Percentiles rank a stretch among this genome's conserved stretches.
Conservation (phyloP, 805 yeast species). For the Lachancea dasiensis region DNA sequence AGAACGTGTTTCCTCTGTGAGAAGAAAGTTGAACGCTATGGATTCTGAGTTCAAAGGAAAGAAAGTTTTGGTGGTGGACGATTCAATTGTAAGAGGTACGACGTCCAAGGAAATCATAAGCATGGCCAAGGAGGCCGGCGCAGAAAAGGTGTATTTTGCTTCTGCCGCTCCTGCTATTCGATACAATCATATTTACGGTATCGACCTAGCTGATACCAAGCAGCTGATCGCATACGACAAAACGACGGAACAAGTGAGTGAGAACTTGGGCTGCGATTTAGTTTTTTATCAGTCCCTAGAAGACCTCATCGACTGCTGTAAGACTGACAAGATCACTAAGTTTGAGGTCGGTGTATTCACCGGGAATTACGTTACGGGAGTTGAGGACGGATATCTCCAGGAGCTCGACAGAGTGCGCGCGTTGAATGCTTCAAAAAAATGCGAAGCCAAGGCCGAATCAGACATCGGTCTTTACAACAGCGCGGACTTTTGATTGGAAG, state of each 20-base stretch:
- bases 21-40: slow-evolving; percentile 96
- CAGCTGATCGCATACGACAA: slow-evolving; percentile 86
- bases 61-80: slow-evolving; percentile 87
- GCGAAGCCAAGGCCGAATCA: slow-evolving; percentile 73
- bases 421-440: slow-evolving; percentile 52
- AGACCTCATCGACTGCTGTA: slow-evolving; percentile 79
- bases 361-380: slow-evolving; percentile 92
- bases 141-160: slow-evolving; percentile 89
- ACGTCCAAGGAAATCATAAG: slow-evolving; percentile 93
- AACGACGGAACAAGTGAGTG: slow-evolving; percentile 66
- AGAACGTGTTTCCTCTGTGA: slow-evolving; percentile 87
- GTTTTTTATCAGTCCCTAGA: slow-evolving; percentile 83
- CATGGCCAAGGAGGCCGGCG: slow-evolving; percentile 99
- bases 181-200: slow-evolving; percentile 93
- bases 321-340: slow-evolving; percentile 38
- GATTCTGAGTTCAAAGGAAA: slow-evolving; percentile 81
- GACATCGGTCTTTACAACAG: slow-evolving; percentile 58
- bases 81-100: slow-evolving; percentile 96
- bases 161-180: slow-evolving; percentile 98
- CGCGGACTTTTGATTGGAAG: slow-evolving; percentile 40
- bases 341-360: slow-evolving; percentile 97
- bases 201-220: slow-evolving; percentile 91
- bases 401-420: slow-evolving; percentile 83
- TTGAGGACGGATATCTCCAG: slow-evolving; percentile 71
- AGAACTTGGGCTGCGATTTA: slow-evolving; percentile 80